Base-by-base conservation (phyloP, 805 yeast genomes). In the Allodekkera sacchari region DNA sequence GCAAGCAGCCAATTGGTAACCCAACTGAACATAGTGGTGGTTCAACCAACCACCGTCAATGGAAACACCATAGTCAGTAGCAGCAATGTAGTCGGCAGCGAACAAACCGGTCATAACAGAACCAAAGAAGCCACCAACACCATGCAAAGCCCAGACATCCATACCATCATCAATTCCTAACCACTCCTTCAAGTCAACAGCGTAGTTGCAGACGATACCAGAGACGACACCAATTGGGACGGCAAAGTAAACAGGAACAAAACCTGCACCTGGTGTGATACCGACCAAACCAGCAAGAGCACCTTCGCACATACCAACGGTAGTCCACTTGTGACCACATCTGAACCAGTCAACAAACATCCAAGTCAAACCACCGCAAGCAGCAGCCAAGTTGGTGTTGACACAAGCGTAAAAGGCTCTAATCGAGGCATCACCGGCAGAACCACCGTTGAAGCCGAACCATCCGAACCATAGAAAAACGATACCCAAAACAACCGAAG, bases 361-460 rank as follows among this genome's bases (percentile, higher is more conserved):
- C 96, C 96, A 92, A 27, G 95, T 71, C 44, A 92, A 69, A 37
- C 94, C 96, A 64, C 96, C 97, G 48, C 75, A 61, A 10, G 95
- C 77, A 39, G 97, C 97, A 32, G 97, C 95, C 47, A 89, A 56
- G 62, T 89, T 85, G 51, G 97, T 89, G 71, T 84, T 87, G 52
- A 82, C 80, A 55, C 82, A 73, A 23, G 96, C 95, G 66, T 87
- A 87, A 82, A 85, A 84, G 36, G 96, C 88, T 63, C 96, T 80
- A 55, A 92, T 77, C 40, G 89, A 63, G 22, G 96, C 83, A 53
- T 85, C 81, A 59, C 96, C 96, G 31, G 96, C 83, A 29, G 96
- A 85, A 49, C 97, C 97, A 60, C 96, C 96, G 71, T 92, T 92
- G 76, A 92, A 92, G 25, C 96, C 96, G 52, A 87, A 87, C 98